Conservation (phyloP, 2,329 filamentous ascomycete genomes). For the Hymenotorrendiella dingleyae region DNA sequence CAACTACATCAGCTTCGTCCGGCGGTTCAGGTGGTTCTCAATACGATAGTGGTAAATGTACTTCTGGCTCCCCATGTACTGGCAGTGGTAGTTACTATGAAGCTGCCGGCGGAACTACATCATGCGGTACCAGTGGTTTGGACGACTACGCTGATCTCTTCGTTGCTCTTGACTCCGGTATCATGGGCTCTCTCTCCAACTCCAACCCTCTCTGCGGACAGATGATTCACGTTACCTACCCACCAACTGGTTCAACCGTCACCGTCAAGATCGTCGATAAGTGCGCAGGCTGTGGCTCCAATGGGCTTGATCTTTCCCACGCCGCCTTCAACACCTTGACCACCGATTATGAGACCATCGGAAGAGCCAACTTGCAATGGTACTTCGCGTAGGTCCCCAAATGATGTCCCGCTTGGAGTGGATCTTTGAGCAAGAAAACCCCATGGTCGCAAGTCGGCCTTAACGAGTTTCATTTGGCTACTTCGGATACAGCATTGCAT, state of each 20-base stretch:
- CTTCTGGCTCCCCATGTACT: conserved; percentile 34
- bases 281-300: conserved; percentile 60
- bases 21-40: conserved; percentile 16
- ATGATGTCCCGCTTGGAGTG: conserved; percentile 17
- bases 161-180: conserved; percentile 58
- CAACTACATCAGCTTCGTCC: neutral
- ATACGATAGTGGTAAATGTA: conserved; percentile 23
- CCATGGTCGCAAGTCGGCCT: conserved; percentile 22
- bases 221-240: conserved; percentile 63
- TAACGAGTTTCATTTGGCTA: conserved; percentile 25
- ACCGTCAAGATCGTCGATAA: conserved; percentile 64
- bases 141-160: conserved; percentile 43
- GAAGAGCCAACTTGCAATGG: conserved; percentile 41
- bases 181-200: conserved; percentile 57
- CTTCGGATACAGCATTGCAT: too few relatives aligned
- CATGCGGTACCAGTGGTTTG: neutral
- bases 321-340: conserved; percentile 50
- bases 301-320: conserved; percentile 55
- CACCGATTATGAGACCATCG: conserved; percentile 33
- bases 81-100: conserved; percentile 74
- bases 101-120: neutral
- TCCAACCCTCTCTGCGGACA: conserved; percentile 65
- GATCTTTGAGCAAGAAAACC: conserved; percentile 23
- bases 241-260: conserved; percentile 53
- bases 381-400: conserved; percentile 35